Conservation (phyloP, 1,284 basidiomycete species). For the Tremellales sp. region DNA sequence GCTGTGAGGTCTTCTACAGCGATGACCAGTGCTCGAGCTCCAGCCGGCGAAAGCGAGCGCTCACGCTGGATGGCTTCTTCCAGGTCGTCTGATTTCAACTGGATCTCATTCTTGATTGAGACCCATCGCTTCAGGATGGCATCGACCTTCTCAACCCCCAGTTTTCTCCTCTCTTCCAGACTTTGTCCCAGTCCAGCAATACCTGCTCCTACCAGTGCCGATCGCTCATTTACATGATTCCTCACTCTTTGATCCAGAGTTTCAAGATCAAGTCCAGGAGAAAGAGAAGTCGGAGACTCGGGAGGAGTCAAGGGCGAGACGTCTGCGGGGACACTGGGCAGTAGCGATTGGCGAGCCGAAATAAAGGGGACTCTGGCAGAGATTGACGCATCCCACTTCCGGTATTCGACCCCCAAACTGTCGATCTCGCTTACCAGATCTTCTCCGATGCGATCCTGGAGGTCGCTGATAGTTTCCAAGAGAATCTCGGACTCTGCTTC, state of each 20-base stretch:
- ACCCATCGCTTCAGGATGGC: no score
- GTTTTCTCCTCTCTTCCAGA: no score
- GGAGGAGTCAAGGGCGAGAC: slow-evolving; percentile 15
- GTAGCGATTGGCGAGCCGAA: background rate
- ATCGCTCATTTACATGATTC: slow-evolving; percentile 63
- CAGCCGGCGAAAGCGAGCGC: no score
- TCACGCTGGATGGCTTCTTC: no score
- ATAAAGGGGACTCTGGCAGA: slow-evolving; percentile 13
- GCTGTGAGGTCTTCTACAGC: no score
- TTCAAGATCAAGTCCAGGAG: slow-evolving; percentile 57
- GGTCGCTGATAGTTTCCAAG: background rate
- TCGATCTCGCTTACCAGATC: background rate
- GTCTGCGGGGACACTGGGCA: slow-evolving; percentile 31
- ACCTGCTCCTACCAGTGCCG: slow-evolving; percentile 60
- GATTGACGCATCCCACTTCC: slow-evolving; percentile 10
- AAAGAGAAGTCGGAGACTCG: slow-evolving; percentile 1
- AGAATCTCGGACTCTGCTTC: slow-evolving; percentile 13
- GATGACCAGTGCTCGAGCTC: no score
- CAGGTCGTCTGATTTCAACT: no score
- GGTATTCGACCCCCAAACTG: slow-evolving; percentile 1
- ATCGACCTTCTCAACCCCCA: no score
- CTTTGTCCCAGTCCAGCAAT: no score
- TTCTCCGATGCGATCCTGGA: background rate
- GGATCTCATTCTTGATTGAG: no score
- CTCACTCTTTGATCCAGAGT: slow-evolving; percentile 66